Conservation (phyloP, 2,329 filamentous ascomycete genomes). For the Boeremia lycopersici region DNA sequence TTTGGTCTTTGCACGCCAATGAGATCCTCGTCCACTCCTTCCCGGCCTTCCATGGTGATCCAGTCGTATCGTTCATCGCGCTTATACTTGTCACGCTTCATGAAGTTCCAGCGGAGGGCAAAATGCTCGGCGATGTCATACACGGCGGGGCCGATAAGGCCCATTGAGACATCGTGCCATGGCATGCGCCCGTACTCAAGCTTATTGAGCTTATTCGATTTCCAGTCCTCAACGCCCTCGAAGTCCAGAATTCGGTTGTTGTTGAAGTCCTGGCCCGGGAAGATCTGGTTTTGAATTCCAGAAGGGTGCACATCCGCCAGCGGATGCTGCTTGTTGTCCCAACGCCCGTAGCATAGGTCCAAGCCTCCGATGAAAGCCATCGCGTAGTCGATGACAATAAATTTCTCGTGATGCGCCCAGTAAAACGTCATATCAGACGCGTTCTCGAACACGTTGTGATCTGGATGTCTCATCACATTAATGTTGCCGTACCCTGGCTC, state of each 20-base stretch:
- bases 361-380: constrained; percentile 92
- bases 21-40: constrained; percentile 80
- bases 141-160: constrained; percentile 83
- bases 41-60: constrained; percentile 77
- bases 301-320: constrained; percentile 87
- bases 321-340: constrained; percentile 86
- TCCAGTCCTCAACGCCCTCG: constrained; percentile 87
- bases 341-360: constrained; percentile 93
- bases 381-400: constrained; percentile 90
- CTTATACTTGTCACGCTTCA: constrained; percentile 98
- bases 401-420: constrained; percentile 98
- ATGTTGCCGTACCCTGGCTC: constrained; percentile 87
- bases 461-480: constrained; percentile 84
- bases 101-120: constrained; percentile 91
- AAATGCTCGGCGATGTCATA: constrained; percentile 97
- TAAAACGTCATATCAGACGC: constrained; percentile 96
- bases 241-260: constrained; percentile 98
- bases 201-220: constrained; percentile 89
- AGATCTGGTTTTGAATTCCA: constrained; percentile 81
- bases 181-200: constrained; percentile 94
- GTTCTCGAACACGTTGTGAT: constrained; percentile 94
- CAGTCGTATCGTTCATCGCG: constrained; percentile 82
- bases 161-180: constrained; percentile 97
- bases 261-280: constrained; percentile 97
- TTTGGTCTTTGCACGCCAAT: constrained; percentile 87